Base-by-base conservation (phyloP, 164 flowering plant genomes). In the Nelumbo lutea region DNA sequence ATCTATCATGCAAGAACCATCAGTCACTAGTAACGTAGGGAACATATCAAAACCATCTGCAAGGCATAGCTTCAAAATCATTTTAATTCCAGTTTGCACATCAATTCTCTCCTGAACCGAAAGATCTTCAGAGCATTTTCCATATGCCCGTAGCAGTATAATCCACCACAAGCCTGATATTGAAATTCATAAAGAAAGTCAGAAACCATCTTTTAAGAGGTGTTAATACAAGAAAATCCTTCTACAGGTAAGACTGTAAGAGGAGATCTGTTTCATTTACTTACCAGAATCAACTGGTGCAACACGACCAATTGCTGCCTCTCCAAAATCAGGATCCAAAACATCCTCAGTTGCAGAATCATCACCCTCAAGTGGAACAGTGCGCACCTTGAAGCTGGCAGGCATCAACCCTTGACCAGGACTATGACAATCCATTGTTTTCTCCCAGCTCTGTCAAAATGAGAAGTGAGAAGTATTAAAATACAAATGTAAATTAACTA, bases 381-480 rank as follows among this genome's bases (percentile, higher is more conserved):
- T 90, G 3, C 88, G 84, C 72, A 88, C 90, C 76, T 90, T 90
- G 70, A 90, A 90, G 74, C 93, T 90, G 13, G 93, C 93, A 70
- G 96, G 96, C 96, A 90, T 90, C 61, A 90, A 69, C 38, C 96
- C 96, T 73, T 90, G 93, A 64, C 96, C 96, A 43, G 93, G 96
- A 81, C 91, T 90, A 77, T 87, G 80, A 68, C 91, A 86, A 76
- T 90, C 96, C 84, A 90, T 86, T 43, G 90, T 88, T 77, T 90
- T 90, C 83, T 90, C 93, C 96, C 93, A 90, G 77, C 96, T 87
- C 93, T 88, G 77, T 46, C 67, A 69, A 65, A 14, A 58, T 3
- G 71, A 13, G 45, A 8, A 62, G 1, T 11, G 40, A 8, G 9
- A 65, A 3, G 45, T 39, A 61, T 14, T 53, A 40, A 40, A 8